Evolutionary conservation across 441 rosid species (phyloP).

Genomic region (Erysimum pusillum): DNA sequence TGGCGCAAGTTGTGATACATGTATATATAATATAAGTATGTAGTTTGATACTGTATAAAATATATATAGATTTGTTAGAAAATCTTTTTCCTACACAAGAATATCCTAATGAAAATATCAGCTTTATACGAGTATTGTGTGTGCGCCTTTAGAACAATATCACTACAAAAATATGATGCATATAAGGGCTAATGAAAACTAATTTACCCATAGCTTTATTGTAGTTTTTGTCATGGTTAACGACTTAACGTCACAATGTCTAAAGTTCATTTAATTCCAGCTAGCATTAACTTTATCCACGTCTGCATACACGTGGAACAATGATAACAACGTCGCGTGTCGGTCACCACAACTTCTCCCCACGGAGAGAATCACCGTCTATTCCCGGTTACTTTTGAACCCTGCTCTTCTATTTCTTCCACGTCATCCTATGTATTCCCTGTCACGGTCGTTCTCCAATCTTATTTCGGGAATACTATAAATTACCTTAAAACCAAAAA

Average conservation of each 20-base stretch:
- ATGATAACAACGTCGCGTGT: conserved; percentile 15
- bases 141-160: no score
- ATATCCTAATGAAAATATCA: not conserved
- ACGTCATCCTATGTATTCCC: conserved; percentile 31
- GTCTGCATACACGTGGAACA: conserved; percentile 23
- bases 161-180: no score
- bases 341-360: conserved; percentile 13
- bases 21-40: no score
- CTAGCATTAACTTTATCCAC: conserved; percentile 10
- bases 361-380: conserved; percentile 18
- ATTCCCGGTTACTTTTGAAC: conserved; percentile 11
- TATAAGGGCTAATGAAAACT: no score
- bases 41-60: not conserved
- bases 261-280: conserved; percentile 16
- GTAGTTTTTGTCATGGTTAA: not conserved
- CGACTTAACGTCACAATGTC: not conserved
- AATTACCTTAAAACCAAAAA: not conserved
- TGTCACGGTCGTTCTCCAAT: conserved; percentile 23
- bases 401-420: conserved; percentile 18
- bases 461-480: conserved; percentile 32
- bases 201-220: no score
- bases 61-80: not conserved
- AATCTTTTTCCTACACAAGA: not conserved
- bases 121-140: not conserved
- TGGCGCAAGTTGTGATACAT: not conserved